Evolutionary conservation across 1,284 basidiomycete genomes (phyloP).

Genomic region (Rhodotorula sp.): DNA sequence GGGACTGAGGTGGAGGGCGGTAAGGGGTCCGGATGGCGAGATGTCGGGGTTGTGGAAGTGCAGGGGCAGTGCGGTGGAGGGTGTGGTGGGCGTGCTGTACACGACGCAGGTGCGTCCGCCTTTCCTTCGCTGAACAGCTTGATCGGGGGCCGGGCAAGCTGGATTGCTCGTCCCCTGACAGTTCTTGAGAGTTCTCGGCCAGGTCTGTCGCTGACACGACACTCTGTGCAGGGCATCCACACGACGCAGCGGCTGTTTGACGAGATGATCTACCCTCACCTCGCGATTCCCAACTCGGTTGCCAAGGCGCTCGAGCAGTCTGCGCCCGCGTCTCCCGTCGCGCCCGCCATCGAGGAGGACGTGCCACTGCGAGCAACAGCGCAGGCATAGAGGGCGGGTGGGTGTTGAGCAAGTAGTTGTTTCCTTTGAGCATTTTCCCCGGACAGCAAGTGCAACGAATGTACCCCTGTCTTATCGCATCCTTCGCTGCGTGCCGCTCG

Average conservation of each 20-base stretch:
- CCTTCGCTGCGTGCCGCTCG: too few relatives aligned
- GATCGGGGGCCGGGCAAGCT: background rate
- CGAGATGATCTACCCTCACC: slow-evolving; percentile 25
- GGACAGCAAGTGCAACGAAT: too few relatives aligned
- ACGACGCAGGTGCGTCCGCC: slow-evolving; percentile 24
- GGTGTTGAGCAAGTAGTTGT: too few relatives aligned
- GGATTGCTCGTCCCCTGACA: too few relatives aligned
- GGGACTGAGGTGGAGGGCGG: slow-evolving; percentile 34
- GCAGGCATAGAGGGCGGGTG: too few relatives aligned
- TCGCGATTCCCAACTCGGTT: background rate
- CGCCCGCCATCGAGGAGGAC: too few relatives aligned
- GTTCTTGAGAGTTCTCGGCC: too few relatives aligned
- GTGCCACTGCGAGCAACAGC: too few relatives aligned
- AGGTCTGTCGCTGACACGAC: background rate
- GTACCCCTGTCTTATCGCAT: too few relatives aligned
- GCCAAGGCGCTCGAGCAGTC: too few relatives aligned
- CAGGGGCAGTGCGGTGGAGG: slow-evolving; percentile 33
- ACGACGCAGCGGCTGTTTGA: slow-evolving; percentile 22
- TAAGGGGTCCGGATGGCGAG: slow-evolving; percentile 22
- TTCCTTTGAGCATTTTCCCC: too few relatives aligned
- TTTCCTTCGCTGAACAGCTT: background rate
- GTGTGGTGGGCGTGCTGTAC: slow-evolving; percentile 29
- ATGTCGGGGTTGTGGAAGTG: slow-evolving; percentile 36
- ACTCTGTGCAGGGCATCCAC: slow-evolving; percentile 24
- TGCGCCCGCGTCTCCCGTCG: too few relatives aligned